These are phyloP conservation scores for Hypoxylon lienhwacheense DNA, from an alignment of 495 filamentous ascomycete species.

Conservation along the genomic window DNA sequence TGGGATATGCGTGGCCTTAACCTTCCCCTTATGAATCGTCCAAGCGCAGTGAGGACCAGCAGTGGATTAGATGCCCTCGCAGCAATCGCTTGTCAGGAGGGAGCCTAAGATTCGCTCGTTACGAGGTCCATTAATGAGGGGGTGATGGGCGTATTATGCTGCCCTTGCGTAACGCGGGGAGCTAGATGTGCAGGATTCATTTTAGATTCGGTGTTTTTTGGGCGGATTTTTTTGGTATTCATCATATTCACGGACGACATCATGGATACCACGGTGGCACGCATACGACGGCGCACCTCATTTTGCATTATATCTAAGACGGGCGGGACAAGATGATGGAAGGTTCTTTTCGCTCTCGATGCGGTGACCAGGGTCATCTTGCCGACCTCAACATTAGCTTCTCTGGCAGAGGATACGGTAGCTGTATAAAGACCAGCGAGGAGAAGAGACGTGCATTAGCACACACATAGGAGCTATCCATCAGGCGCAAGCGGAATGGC, in stretches of 20 bases:
- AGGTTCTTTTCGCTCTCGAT: slow-evolving; percentile 7
- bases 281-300: slow-evolving; percentile 39
- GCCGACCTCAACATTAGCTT: slow-evolving; percentile 10
- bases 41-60: slow-evolving; percentile 38
- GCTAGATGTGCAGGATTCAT: slow-evolving; percentile 12
- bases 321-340: slow-evolving; percentile 29
- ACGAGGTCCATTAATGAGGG: slow-evolving; percentile 22
- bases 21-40: slow-evolving; percentile 42
- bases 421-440: slow-evolving; percentile 17
- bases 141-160: slow-evolving; percentile 17
- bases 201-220: slow-evolving; percentile 33
- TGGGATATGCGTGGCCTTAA: slow-evolving; percentile 52
- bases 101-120: slow-evolving; percentile 25
- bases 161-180: slow-evolving; percentile 11
- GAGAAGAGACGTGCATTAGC: slow-evolving; percentile 15
- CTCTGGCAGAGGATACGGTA: slow-evolving; percentile 11
- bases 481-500: slow-evolving; percentile 18
- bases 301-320: slow-evolving; percentile 30
- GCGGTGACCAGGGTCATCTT: slow-evolving; percentile 5
- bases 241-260: slow-evolving; percentile 24
- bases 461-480: slow-evolving; percentile 18
- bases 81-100: slow-evolving; percentile 46
- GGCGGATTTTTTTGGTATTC: slow-evolving; percentile 23
- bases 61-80: slow-evolving; percentile 49
- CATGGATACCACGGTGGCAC: slow-evolving; percentile 40